These are phyloP conservation scores for Penicillium roqueforti DNA, from an alignment of 495 filamentous ascomycete species.

Conservation along the genomic window DNA sequence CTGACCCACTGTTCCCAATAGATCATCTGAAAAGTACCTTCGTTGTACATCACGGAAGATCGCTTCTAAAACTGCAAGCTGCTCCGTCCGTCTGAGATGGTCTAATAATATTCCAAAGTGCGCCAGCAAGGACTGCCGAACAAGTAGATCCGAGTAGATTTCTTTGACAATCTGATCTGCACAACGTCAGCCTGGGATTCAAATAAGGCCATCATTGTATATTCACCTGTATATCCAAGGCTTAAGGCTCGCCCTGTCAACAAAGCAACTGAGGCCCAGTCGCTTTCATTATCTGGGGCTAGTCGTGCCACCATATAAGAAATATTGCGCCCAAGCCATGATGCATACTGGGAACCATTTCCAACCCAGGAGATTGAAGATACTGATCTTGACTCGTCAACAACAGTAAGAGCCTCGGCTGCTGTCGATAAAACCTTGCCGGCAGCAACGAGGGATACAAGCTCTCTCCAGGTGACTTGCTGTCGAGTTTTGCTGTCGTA, in stretches of 20 bases:
- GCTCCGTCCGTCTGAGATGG: constrained; percentile 51
- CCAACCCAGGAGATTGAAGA: constrained; percentile 57
- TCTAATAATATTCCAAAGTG: constrained; percentile 43
- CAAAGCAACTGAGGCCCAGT: constrained; percentile 53
- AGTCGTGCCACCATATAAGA: constrained; percentile 44
- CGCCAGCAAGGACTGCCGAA: constrained; percentile 23
- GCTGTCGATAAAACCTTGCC: constrained; percentile 67
- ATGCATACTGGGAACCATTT: constrained; percentile 57
- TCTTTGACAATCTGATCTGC: constrained; percentile 54
- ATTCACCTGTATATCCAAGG: constrained; percentile 69
- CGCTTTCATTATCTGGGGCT: constrained; percentile 34
- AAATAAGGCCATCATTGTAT: not conserved
- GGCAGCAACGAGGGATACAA: constrained; percentile 59
- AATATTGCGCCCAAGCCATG: constrained; percentile 76
- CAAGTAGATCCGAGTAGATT: constrained; percentile 43
- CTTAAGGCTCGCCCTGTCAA: constrained; percentile 62
- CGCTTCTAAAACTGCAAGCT: constrained; percentile 53
- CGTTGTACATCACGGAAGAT: constrained; percentile 58
- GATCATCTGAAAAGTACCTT: constrained; percentile 38
- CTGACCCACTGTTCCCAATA: constrained; percentile 8
- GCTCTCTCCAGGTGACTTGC: constrained; percentile 61
- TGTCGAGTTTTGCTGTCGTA: constrained; percentile 34
- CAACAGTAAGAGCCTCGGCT: constrained; percentile 68
- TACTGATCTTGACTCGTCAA: constrained; percentile 28
- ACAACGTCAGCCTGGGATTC: constrained; percentile 17